Evolutionary conservation across 2,329 filamentous ascomycete species (phyloP).

Genomic region (Epichloe gansuensis): DNA sequence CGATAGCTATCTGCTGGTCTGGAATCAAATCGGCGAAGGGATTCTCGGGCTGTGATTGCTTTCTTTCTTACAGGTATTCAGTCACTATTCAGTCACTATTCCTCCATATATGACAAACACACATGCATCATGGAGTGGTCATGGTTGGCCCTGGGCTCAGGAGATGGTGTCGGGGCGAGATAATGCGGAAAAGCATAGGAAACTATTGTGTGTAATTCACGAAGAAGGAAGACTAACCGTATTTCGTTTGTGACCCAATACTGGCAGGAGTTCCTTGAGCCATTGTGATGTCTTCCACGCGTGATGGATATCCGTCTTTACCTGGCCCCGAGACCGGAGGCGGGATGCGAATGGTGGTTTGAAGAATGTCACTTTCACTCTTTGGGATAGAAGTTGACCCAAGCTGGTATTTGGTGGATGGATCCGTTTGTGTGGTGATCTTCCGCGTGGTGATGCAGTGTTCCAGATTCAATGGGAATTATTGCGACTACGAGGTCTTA

Average conservation of each 20-base stretch:
- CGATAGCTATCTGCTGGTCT: conserved; percentile 73
- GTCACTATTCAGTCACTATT: conserved; percentile 49
- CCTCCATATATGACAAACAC: conserved; percentile 15
- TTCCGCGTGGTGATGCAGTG: too few species aligned
- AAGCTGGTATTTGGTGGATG: too few species aligned
- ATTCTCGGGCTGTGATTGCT: conserved; percentile 69
- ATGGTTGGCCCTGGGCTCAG: not conserved
- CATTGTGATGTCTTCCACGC: conserved; percentile 9
- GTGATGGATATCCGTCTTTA: not conserved
- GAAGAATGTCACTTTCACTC: not conserved
- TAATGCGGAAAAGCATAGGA: not conserved
- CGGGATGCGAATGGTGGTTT: not conserved
- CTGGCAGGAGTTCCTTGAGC: conserved; percentile 11
- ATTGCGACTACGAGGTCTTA: too few species aligned
- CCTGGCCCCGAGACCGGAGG: not conserved
- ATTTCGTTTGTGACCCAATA: conserved; percentile 12
- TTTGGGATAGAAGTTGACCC: too few species aligned
- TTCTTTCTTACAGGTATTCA: conserved; percentile 58
- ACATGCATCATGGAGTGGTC: not conserved
- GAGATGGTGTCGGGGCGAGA: not conserved
- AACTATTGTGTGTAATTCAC: not conserved
- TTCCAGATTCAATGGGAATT: too few species aligned
- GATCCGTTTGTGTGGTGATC: too few species aligned
- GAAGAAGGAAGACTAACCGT: conserved; percentile 16
- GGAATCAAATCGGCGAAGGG: conserved; percentile 78